Evolutionary conservation across 2,329 filamentous ascomycete species (phyloP).

Genomic region (Bipolaris oryzae): DNA sequence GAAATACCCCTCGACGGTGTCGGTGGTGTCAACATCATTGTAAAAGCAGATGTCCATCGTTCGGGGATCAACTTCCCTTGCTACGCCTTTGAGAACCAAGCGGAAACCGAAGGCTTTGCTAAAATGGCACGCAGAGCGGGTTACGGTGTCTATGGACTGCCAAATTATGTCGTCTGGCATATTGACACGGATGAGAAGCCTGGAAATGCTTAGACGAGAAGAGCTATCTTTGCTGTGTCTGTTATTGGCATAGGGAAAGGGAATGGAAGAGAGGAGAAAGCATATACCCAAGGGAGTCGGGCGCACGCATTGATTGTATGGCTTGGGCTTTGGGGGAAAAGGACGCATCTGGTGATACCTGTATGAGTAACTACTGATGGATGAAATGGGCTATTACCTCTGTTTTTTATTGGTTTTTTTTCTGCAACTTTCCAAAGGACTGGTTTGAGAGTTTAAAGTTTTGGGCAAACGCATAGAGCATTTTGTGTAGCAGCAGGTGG

Average conservation of each 20-base stretch:
- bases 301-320: slow-evolving; percentile 5
- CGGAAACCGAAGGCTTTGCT: slow-evolving; percentile 97
- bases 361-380: neutral
- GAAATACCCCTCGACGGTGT: slow-evolving; percentile 94
- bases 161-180: slow-evolving; percentile 99
- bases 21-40: slow-evolving; percentile 94
- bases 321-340: neutral
- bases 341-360: neutral
- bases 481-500: neutral
- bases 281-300: slow-evolving; percentile 16
- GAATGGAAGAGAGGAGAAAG: neutral
- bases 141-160: slow-evolving; percentile 88
- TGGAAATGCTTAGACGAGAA: slow-evolving; percentile 64
- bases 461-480: neutral
- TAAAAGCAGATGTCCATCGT: slow-evolving; percentile 97
- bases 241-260: neutral
- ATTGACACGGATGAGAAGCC: slow-evolving; percentile 95
- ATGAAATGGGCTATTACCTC: neutral
- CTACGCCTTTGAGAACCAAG: slow-evolving; percentile 98
- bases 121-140: slow-evolving; percentile 98
- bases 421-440: neutral
- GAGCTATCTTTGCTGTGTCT: no score
- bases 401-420: neutral
- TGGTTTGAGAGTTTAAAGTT: neutral
- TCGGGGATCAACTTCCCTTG: slow-evolving; percentile 97